Percentiles rank a stretch among this genome's conserved stretches.
Conservation (phyloP, 108 stramenopile species). For the Conticribra guillardii region DNA sequence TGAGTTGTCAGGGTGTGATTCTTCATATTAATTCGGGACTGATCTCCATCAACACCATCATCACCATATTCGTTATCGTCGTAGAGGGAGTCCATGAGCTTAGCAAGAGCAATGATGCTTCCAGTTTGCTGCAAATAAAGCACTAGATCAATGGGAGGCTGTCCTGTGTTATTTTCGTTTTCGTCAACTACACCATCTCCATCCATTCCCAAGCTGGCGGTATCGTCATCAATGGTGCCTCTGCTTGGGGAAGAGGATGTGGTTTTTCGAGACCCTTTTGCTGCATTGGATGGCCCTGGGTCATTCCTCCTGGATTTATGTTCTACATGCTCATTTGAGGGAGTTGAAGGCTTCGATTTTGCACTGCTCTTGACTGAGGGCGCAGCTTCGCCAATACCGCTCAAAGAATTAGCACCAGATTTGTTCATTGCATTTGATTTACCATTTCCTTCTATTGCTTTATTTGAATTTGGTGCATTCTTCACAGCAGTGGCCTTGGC, state of each 20-base stretch:
- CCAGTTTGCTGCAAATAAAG: slow-evolving; percentile 83
- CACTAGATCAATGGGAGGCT: slow-evolving; percentile 82
- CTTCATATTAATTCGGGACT: slow-evolving; percentile 6
- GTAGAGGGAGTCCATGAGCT: slow-evolving; percentile 83
- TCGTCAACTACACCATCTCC: slow-evolving; percentile 58
- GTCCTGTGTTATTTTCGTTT: slow-evolving; percentile 45
- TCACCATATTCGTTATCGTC: slow-evolving; percentile 64
- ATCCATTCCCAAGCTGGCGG: slow-evolving; percentile 38
- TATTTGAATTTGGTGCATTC: slow-evolving; percentile 7
- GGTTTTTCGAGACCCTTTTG: slow-evolving; percentile 11
- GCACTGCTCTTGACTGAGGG: neutral
- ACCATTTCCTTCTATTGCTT: slow-evolving; percentile 37
- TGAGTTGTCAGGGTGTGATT: slow-evolving; percentile 23
- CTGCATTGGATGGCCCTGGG: neutral
- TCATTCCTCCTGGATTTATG: slow-evolving; percentile 3
- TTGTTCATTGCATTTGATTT: slow-evolving; percentile 5
- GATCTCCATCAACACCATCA: slow-evolving; percentile 5
- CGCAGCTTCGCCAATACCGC: neutral
- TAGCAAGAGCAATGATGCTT: slow-evolving; percentile 85
- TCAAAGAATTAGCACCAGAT: slow-evolving; percentile 1
- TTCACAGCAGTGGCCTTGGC: slow-evolving; percentile 1
- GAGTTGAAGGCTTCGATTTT: neutral
- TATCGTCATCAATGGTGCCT: slow-evolving; percentile 43
- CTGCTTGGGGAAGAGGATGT: slow-evolving; percentile 37
- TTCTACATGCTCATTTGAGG: neutral